Evolutionary conservation across 2,329 filamentous ascomycete genomes (phyloP), one percentile per base, ranked within the genome.

Genomic region (Madurella fahalii): DNA sequence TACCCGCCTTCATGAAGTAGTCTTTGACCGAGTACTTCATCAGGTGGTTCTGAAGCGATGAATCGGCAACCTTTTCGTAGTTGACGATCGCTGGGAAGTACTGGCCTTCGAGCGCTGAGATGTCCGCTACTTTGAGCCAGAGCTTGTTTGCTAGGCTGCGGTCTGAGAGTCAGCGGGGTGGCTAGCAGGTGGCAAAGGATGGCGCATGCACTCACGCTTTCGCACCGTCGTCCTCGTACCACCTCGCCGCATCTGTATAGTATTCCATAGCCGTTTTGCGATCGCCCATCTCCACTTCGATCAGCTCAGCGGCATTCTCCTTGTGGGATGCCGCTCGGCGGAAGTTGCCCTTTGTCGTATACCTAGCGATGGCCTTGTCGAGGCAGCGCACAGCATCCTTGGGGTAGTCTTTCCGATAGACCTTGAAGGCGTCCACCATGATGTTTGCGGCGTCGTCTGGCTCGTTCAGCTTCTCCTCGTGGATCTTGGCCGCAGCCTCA

Each of bases 11-110:
- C 67, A 97, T 80, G 67, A 96, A 86, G 74, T 96, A 96, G 62
- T 96, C 91, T 73, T 96, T 97, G 60, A 97, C 90, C 46, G 84
- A 90, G 83, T 90, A 95, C 69, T 86, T 89, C 89, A 95, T 93
- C 55, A 96, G 78, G 71, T 95, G 94, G 77, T 95, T 96, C 71
- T 85, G 85, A 65, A 96, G 85, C 37, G 87, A 87, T 42, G 82
- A 80, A 54, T 82, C 80, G 41, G 90, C 88, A 47, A 96, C 90
- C 66, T 87, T 85, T 71, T 97, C 93, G 74, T 88, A 96, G 63
- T 86, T 80, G 59, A 86, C 81, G 64, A 92, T 90, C 53, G 90
- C 83, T 72, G 87, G 90, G 75, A 86, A 85, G 76, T 95, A 96
- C 69, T 96, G 89, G 56, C 77, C 83, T 53, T 91, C 86, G 13